A percentile compares a stretch with the other conserved stretches of the same genome.
Conservation (phyloP, 2,329 filamentous ascomycete species). For the Penicillium sp. region DNA sequence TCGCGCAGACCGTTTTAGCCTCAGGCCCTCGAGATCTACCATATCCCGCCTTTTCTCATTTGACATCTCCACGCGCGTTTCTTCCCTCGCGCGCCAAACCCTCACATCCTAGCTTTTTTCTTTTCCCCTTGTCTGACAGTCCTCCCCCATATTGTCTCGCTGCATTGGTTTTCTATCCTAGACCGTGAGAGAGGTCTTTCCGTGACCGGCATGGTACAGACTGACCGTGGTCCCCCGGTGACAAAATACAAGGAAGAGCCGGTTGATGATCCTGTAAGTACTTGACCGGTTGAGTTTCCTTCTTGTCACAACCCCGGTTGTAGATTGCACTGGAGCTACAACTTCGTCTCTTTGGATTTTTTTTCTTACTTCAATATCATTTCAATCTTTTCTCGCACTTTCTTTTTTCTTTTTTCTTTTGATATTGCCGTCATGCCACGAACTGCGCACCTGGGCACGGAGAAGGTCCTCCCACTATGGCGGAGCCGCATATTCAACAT, state of each 20-base stretch:
- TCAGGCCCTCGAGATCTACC: constrained; percentile 22
- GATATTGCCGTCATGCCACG: background rate
- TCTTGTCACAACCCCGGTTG: background rate
- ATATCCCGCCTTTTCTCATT: constrained; percentile 12
- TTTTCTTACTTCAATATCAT: constrained; percentile 25
- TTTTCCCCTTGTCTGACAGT: constrained; percentile 18
- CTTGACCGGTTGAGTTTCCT: constrained; percentile 17
- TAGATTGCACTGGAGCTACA: background rate
- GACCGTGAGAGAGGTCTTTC: constrained; percentile 29
- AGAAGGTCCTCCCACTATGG: background rate
- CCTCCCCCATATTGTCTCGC: constrained; percentile 3
- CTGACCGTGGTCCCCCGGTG: constrained; percentile 39
- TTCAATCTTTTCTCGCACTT: constrained; percentile 19
- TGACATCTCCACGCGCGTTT: constrained; percentile 20
- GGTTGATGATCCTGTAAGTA: constrained; percentile 49
- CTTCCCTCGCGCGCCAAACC: constrained; percentile 17
- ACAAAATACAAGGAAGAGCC: constrained; percentile 52
- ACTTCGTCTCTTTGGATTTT: background rate
- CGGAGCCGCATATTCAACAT: background rate
- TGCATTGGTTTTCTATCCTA: constrained; percentile 17
- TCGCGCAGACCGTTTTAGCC: constrained; percentile 29
- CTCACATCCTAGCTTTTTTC: constrained; percentile 14
- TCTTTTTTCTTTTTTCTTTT: constrained; percentile 1
- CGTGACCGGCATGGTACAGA: constrained; percentile 47
- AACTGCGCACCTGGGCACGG: background rate